A percentile compares a stretch with the other conserved stretches of the same genome.
Conservation (phyloP, 768 basidiomycete genomes). For the Dendrothele bispora region DNA sequence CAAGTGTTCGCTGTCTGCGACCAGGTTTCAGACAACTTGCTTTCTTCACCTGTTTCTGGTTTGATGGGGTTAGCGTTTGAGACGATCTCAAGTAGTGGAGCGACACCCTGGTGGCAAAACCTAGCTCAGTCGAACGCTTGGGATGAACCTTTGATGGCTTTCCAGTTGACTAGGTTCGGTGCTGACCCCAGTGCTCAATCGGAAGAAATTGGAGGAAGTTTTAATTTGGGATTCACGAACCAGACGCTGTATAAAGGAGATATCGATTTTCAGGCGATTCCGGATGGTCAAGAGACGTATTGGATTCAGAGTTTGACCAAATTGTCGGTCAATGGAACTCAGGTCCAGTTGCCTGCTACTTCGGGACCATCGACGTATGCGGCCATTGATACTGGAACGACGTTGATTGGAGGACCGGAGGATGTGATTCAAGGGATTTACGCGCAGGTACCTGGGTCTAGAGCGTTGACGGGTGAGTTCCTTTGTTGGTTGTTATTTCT, state of each 20-base stretch:
- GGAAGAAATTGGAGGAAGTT: slow-evolving; percentile 69
- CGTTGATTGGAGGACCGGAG: slow-evolving; percentile 84
- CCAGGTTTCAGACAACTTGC: slow-evolving; percentile 54
- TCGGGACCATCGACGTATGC: slow-evolving; percentile 50
- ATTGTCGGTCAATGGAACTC: slow-evolving; percentile 41
- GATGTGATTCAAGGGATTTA: slow-evolving; percentile 62
- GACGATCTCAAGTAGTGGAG: slow-evolving; percentile 66
- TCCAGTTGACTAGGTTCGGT: slow-evolving; percentile 81
- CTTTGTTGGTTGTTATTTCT: slow-evolving; percentile 67
- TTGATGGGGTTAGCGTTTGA: slow-evolving; percentile 86
- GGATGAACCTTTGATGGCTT: slow-evolving; percentile 75
- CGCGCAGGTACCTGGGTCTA: slow-evolving; percentile 70
- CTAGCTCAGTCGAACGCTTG: slow-evolving; percentile 61
- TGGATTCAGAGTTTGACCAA: slow-evolving; percentile 74
- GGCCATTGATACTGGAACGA: slow-evolving; percentile 97
- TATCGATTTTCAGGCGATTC: slow-evolving; percentile 78
- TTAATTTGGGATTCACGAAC: slow-evolving; percentile 73
- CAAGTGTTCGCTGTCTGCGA: slow-evolving; percentile 73
- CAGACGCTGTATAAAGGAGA: slow-evolving; percentile 73
- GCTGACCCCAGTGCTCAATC: slow-evolving; percentile 36
- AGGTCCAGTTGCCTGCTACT: slow-evolving; percentile 53
- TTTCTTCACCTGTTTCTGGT: slow-evolving; percentile 80
- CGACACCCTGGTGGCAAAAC: slow-evolving; percentile 84
- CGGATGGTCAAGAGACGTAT: slow-evolving; percentile 56
- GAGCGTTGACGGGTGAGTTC: slow-evolving; percentile 61